phyloP scores from a whole-genome alignment of 306 rosid species.

The Cicer judaicum region DNA sequence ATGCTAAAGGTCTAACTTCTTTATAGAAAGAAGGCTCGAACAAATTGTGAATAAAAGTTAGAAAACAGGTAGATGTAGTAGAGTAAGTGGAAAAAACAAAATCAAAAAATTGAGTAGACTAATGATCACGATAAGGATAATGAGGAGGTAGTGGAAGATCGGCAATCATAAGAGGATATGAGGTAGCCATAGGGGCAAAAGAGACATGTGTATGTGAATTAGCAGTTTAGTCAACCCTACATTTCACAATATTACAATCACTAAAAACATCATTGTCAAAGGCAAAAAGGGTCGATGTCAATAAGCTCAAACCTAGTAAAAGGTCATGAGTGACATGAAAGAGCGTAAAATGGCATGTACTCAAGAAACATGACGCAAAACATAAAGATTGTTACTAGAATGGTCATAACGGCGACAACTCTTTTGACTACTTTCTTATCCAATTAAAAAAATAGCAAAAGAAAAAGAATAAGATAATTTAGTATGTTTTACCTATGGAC shows the following conservation, averaged over 20 bases:
- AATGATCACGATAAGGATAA: neutral
- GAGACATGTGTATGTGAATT: neutral
- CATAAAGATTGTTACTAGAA: neutral
- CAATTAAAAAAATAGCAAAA: too few species aligned
- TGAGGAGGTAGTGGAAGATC: neutral
- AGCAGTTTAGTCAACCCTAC: neutral
- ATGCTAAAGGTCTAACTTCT: neutral
- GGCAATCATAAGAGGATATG: neutral
- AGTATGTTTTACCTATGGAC: too few species aligned
- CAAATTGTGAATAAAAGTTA: neutral
- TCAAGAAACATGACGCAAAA: slow-evolving; percentile 2
- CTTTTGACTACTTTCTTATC: too few species aligned
- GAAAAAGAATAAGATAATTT: too few species aligned
- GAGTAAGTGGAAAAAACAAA: neutral
- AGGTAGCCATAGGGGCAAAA: neutral
- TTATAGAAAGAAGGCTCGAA: neutral
- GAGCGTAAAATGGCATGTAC: neutral
- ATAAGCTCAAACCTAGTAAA: neutral
- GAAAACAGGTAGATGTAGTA: neutral
- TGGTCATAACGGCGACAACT: too few species aligned
- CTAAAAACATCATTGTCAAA: neutral
- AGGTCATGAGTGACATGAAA: neutral
- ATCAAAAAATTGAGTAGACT: neutral
- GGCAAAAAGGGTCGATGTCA: neutral
- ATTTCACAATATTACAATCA: neutral